Conservation (phyloP, 805 yeast genomes). For the Wickerhamomyces hampshirensis region DNA sequence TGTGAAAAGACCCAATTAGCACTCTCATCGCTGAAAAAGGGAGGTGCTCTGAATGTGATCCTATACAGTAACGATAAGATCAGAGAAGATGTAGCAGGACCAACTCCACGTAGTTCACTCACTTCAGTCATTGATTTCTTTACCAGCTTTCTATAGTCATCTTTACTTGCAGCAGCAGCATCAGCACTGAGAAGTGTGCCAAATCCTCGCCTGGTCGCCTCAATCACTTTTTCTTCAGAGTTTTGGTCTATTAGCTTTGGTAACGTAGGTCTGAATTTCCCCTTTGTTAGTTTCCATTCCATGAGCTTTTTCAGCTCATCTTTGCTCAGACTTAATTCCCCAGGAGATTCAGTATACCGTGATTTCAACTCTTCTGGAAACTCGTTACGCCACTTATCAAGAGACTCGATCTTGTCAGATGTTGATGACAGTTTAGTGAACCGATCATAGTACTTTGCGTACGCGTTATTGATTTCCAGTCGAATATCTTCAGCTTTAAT, state of each 20-base stretch:
- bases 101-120: slow-evolving; percentile 20
- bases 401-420: slow-evolving; percentile 5
- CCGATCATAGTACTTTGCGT: slow-evolving; percentile 5
- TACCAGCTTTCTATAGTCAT: slow-evolving; percentile 10
- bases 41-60: slow-evolving; percentile 19
- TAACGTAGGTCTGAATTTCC: slow-evolving; percentile 24
- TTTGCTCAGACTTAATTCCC: slow-evolving; percentile 6
- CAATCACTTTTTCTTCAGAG: slow-evolving; percentile 8
- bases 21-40: slow-evolving; percentile 25
- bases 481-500: no score
- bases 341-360: slow-evolving; percentile 3
- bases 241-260: slow-evolving; percentile 20
- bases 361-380: slow-evolving; percentile 6
- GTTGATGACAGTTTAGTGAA: slow-evolving; percentile 7
- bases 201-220: slow-evolving; percentile 12
- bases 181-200: slow-evolving; percentile 3
- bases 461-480: slow-evolving; percentile 1
- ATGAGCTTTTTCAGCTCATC: slow-evolving; percentile 21
- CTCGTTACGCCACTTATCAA: slow-evolving; percentile 21
- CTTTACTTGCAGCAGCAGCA: neutral
- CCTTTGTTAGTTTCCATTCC: slow-evolving; percentile 25
- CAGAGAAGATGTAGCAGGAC: slow-evolving; percentile 26
- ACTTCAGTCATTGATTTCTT: slow-evolving; percentile 8
- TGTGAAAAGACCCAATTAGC: slow-evolving; percentile 14
- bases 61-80: slow-evolving; percentile 15